phyloP scores from a whole-genome alignment of 139 green algal species.

The Coelastrella sp. region DNA sequence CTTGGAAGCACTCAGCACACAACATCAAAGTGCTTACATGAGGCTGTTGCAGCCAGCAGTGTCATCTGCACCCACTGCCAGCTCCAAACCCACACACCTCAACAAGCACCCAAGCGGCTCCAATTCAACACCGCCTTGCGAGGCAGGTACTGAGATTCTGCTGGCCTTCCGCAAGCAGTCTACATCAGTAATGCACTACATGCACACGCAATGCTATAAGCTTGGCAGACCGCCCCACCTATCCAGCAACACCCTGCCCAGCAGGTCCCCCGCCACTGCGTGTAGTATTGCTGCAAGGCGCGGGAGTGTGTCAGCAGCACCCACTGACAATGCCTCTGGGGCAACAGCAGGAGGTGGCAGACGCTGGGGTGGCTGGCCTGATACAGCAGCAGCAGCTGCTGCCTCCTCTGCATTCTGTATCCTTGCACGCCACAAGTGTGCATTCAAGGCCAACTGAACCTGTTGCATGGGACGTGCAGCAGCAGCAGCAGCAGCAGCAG shows the following conservation, averaged over 20 bases:
- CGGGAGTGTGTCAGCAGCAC: constrained; percentile 43
- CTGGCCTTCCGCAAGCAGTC: too few relatives aligned
- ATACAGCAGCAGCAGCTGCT: not conserved
- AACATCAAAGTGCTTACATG: too few relatives aligned
- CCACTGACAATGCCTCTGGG: constrained; percentile 14
- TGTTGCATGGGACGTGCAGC: not conserved
- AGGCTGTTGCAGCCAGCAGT: too few relatives aligned
- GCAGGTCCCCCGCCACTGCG: constrained; percentile 65
- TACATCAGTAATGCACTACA: too few relatives aligned
- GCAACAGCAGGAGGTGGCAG: not conserved
- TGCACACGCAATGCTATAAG: not conserved
- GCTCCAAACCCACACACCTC: too few relatives aligned
- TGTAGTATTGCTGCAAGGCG: constrained; percentile 56
- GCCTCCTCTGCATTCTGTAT: not conserved
- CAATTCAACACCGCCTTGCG: too few relatives aligned
- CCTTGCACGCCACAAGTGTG: constrained; percentile 3
- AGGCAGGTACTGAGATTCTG: too few relatives aligned
- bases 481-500: not conserved
- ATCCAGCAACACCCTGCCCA: constrained; percentile 62
- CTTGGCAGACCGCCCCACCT: constrained; percentile 36
- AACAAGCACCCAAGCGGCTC: too few relatives aligned
- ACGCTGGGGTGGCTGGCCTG: not conserved
- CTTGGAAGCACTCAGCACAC: too few relatives aligned
- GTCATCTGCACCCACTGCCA: too few relatives aligned
- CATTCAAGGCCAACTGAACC: constrained; percentile 64